Evolutionary conservation across 257 asterid genomes (phyloP), one percentile per base, ranked within the genome.

Genomic region (Nicotiana undulata): DNA sequence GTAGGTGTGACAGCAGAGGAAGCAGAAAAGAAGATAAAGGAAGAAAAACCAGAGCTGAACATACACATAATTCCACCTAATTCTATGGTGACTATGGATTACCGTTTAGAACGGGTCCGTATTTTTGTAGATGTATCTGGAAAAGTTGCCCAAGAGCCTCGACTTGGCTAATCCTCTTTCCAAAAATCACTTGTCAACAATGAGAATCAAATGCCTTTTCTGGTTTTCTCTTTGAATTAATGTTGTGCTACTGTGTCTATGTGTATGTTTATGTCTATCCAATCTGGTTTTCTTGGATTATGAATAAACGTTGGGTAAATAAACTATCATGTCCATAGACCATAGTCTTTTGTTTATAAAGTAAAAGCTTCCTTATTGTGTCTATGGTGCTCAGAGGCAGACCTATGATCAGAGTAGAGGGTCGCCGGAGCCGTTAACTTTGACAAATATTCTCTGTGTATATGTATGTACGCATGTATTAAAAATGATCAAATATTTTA

Each of bases 1-100:
- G 88, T 89, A 0, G 94, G 94, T 29, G 67, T 81, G 55, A 61
- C 89, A 24, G 85, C 84, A 51, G 91, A 86, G 83, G 93, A 83
- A 89, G 92, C 93, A 3, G 85, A 83, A 55, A 85, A 31, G 29
- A 90, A 80, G 87, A 84, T 90, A 2, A 81, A 86, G 79, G 90
- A 84, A 53, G 91, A 89, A 80, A 83, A 46, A 63, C 86, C 88
- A 6, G 83, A 77, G 10, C 52, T 60, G 55, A 22, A 70, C 3
- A 79, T 85, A 44, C 77, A 75, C 3, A 81, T 87, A 17, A 6
- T 85, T 80, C 88, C 89, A 44, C 46, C 82, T 18, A 87, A 79
- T 32, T 80, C 81, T 18, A 11, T 34, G 9, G 60, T 86, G 13
- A 90, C 94, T 0, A 70, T 83, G 83, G 94, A 91, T 82, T 85